Conservation (phyloP, 768 basidiomycete species). For the Tylopilus vinaceipallidus region DNA sequence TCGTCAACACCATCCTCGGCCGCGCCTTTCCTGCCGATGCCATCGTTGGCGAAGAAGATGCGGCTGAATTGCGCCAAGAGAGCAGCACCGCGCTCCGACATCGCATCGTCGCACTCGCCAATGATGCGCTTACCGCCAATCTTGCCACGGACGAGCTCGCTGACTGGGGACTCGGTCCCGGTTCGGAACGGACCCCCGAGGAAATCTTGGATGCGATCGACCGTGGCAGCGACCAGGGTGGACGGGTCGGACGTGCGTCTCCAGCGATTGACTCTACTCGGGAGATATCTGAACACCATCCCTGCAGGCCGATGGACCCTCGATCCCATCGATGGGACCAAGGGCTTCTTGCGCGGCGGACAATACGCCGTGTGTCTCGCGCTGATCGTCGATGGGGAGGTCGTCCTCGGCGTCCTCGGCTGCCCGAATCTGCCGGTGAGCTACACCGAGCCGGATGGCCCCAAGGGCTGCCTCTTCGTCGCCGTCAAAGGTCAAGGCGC, state of each 20-base stretch:
- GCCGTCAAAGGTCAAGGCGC: conserved; percentile 87
- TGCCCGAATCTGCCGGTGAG: conserved; percentile 87
- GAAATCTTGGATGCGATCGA: conserved; percentile 73
- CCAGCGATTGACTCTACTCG: background rate
- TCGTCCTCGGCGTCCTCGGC: conserved; percentile 83
- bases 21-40: conserved; percentile 80
- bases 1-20: conserved; percentile 78
- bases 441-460: conserved; percentile 48
- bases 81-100: conserved; percentile 42
- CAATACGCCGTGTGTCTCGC: conserved; percentile 93
- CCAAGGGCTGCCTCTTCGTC: conserved; percentile 79
- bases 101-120: conserved; percentile 79
- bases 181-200: conserved; percentile 48
- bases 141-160: conserved; percentile 53
- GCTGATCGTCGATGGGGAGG: conserved; percentile 72
- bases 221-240: conserved; percentile 73
- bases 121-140: conserved; percentile 64
- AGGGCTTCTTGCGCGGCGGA: conserved; percentile 88
- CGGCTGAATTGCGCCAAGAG: conserved; percentile 64
- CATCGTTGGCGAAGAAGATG: conserved; percentile 87
- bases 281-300: background rate
- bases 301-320: conserved; percentile 78
- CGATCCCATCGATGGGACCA: conserved; percentile 91
- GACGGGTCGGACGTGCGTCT: conserved; percentile 65
- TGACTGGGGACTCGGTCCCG: conserved; percentile 73